These are phyloP conservation scores for Ceriops zippeliana DNA, from an alignment of 345 rosid genomes.

Conservation along the genomic window DNA sequence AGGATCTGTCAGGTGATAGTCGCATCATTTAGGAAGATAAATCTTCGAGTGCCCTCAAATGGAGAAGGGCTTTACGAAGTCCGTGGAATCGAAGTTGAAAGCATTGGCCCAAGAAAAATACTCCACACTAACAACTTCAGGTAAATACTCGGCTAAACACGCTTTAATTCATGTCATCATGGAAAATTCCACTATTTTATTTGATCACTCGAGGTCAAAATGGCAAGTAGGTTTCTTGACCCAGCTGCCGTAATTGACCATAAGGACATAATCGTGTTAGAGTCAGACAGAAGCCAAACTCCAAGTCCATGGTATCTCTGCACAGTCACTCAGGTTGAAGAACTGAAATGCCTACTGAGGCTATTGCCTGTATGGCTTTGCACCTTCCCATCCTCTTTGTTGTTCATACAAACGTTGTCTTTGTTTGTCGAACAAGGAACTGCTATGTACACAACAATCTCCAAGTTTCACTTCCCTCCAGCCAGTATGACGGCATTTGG, in stretches of 20 bases:
- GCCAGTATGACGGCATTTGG: conserved; percentile 41
- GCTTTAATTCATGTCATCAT: not conserved
- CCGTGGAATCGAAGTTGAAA: conserved; percentile 11
- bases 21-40: conserved; percentile 30
- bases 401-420: conserved; percentile 31
- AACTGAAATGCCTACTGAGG: conserved; percentile 40
- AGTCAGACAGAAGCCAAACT: not conserved
- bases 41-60: conserved; percentile 17
- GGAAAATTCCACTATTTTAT: not conserved
- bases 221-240: conserved; percentile 35
- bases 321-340: conserved; percentile 41
- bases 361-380: conserved; percentile 39
- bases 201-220: too few relatives aligned
- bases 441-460: conserved; percentile 33
- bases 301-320: conserved; percentile 36
- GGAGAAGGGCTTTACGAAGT: conserved; percentile 24
- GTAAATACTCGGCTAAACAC: conserved; percentile 8
- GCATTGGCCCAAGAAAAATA: conserved; percentile 11
- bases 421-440: conserved; percentile 44
- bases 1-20: conserved; percentile 32
- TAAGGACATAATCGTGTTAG: not conserved
- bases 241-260: conserved; percentile 30
- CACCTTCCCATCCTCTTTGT: conserved; percentile 29
- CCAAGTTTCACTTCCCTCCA: conserved; percentile 33
- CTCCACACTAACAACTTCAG: conserved; percentile 31